phyloP scores from a whole-genome alignment of 192 early-diverging fungal genomes.

The Endogone sp. region DNA sequence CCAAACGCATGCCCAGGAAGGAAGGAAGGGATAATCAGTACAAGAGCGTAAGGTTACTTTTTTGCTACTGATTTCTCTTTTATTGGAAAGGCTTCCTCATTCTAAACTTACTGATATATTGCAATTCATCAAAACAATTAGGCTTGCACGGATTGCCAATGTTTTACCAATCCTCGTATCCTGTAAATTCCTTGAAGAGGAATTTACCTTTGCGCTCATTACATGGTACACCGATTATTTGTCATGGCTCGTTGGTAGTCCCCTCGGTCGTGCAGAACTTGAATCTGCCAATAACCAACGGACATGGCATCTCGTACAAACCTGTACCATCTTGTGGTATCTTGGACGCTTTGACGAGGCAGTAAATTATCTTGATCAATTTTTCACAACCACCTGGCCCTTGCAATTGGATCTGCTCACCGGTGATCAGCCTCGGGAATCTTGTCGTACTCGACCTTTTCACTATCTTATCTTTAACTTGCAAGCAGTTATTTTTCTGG shows the following conservation, averaged over 20 bases:
- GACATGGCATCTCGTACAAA: conserved; percentile 29
- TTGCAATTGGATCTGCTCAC: conserved; percentile 14
- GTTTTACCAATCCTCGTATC: conserved; percentile 15
- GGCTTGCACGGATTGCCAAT: conserved; percentile 20
- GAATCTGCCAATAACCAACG: conserved; percentile 23
- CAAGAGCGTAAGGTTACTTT: conserved; percentile 15
- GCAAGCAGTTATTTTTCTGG: conserved; percentile 23
- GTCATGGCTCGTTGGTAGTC: conserved; percentile 22
- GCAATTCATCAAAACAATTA: not conserved
- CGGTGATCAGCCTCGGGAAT: conserved; percentile 33
- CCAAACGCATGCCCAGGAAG: conserved; percentile 18
- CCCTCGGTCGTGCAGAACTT: conserved; percentile 16
- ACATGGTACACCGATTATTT: conserved; percentile 24
- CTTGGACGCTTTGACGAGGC: conserved; percentile 12
- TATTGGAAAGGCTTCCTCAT: not conserved
- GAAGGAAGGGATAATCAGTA: conserved; percentile 26
- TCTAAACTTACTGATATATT: not conserved
- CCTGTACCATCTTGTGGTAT: conserved; percentile 21
- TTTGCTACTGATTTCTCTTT: not conserved
- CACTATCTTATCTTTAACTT: conserved; percentile 34
- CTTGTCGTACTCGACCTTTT: conserved; percentile 22
- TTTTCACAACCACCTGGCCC: conserved; percentile 6
- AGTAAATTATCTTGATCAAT: conserved; percentile 3
- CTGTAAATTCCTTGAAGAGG: not conserved
- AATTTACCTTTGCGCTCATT: not conserved